These are phyloP conservation scores for Saccharomyces hybrid DNA, from an alignment of 1,139 yeast genomes.

Conservation along the genomic window DNA sequence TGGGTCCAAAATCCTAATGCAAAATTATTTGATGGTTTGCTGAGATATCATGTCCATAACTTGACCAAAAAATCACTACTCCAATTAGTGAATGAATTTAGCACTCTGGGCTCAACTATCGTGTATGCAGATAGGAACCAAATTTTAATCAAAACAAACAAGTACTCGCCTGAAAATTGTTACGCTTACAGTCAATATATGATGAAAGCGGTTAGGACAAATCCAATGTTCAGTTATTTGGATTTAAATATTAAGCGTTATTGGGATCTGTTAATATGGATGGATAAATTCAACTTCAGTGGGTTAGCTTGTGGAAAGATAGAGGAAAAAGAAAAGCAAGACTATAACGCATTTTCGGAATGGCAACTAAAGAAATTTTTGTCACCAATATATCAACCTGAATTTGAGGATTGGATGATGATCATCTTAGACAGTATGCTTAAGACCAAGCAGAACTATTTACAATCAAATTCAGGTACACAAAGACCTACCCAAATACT, in stretches of 20 bases:
- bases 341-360: slow-evolving; percentile 51
- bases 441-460: slow-evolving; percentile 41
- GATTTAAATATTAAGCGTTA: slow-evolving; percentile 71
- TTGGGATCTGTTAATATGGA: slow-evolving; percentile 92
- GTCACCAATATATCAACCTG: slow-evolving; percentile 68
- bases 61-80: slow-evolving; percentile 75
- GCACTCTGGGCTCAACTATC: slow-evolving; percentile 66
- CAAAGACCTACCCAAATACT: slow-evolving; percentile 63
- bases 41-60: slow-evolving; percentile 84
- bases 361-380: slow-evolving; percentile 80
- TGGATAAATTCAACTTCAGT: slow-evolving; percentile 84
- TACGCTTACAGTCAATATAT: slow-evolving; percentile 91
- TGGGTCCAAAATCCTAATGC: slow-evolving; percentile 85
- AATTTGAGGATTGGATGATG: slow-evolving; percentile 82
- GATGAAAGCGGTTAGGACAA: slow-evolving; percentile 69
- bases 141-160: slow-evolving; percentile 64
- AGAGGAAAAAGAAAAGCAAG: slow-evolving; percentile 49
- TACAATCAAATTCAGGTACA: slow-evolving; percentile 40
- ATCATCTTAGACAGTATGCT: slow-evolving; percentile 68
- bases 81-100: slow-evolving; percentile 76
- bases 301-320: slow-evolving; percentile 70
- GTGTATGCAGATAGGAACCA: slow-evolving; percentile 79
- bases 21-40: slow-evolving; percentile 62
- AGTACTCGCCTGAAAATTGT: slow-evolving; percentile 76
- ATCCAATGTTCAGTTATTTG: slow-evolving; percentile 74